Evolutionary conservation across 129 eudicot species (phyloP).

Genomic region (Chrysanthemum lavandulifolium): DNA sequence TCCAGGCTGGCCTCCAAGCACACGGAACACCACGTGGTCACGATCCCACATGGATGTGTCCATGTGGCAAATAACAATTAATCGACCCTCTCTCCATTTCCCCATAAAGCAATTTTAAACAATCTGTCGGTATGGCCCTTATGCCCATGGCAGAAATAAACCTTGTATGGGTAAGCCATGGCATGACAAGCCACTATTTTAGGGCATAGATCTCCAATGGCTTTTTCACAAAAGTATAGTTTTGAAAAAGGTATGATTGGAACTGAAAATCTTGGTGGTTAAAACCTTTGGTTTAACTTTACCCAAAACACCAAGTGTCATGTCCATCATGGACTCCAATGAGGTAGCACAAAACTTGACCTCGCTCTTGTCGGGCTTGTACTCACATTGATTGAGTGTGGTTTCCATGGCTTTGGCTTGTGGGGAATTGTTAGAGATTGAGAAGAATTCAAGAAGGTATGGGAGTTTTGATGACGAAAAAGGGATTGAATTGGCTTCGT

Average conservation of each 20-base stretch:
- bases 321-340: conserved; percentile 37
- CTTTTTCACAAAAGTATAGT: conserved; percentile 33
- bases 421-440: conserved; percentile 19
- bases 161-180: conserved; percentile 41
- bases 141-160: conserved; percentile 61
- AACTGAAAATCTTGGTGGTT: conserved; percentile 30
- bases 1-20: conserved; percentile 36
- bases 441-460: conserved; percentile 14
- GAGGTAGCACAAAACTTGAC: conserved; percentile 37
- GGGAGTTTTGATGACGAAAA: conserved; percentile 30
- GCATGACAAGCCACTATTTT: conserved; percentile 38
- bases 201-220: conserved; percentile 26
- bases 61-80: conserved; percentile 41
- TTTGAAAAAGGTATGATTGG: conserved; percentile 26
- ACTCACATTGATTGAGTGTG: conserved; percentile 38
- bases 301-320: conserved; percentile 32
- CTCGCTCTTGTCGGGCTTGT: conserved; percentile 20
- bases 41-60: conserved; percentile 32
- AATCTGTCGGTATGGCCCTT: conserved; percentile 32
- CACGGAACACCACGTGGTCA: conserved; percentile 30
- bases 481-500: conserved; percentile 32
- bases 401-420: conserved; percentile 34
- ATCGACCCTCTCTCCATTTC: conserved; percentile 14
- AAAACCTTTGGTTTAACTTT: conserved; percentile 22
- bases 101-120: conserved; percentile 21